Percentiles rank a stretch among this genome's conserved stretches.
phyloP scores from a whole-genome alignment of 305 asterid genomes.

The Fraxinus sp. region DNA sequence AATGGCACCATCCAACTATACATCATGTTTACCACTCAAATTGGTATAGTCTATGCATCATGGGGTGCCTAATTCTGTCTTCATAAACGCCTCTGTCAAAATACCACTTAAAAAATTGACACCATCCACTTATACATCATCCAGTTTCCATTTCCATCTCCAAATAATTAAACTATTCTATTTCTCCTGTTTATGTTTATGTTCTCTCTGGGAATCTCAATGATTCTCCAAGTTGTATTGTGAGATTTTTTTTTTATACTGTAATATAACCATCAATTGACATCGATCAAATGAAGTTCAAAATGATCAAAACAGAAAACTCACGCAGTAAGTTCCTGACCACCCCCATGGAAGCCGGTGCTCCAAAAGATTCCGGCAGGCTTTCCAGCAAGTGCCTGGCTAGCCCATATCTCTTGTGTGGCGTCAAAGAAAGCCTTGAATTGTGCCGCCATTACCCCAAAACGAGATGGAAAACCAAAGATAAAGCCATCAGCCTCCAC shows the following conservation, averaged over 20 bases:
- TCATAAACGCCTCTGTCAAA: neutral
- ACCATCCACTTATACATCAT: neutral
- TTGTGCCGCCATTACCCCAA: conserved; percentile 95
- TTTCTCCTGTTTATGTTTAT: neutral
- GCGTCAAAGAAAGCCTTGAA: conserved; percentile 82
- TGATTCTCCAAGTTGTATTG: neutral
- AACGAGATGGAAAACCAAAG: conserved; percentile 87
- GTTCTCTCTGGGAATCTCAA: neutral
- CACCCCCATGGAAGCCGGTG: conserved; percentile 98
- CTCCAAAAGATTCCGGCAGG: conserved; percentile 97
- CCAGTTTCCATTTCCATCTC: neutral
- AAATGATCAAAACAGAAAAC: conserved; percentile 20
- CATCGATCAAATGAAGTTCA: conserved; percentile 7
- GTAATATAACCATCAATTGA: neutral
- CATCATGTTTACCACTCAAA: neutral
- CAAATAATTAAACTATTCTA: neutral
- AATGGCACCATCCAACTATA: neutral
- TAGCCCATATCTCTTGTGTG: conserved; percentile 61
- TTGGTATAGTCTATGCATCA: neutral
- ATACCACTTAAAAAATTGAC: neutral
- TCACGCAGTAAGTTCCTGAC: conserved; percentile 91
- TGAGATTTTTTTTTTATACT: neutral
- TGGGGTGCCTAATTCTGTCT: neutral
- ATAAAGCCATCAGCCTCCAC: conserved; percentile 88
- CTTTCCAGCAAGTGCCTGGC: conserved; percentile 89